Evolutionary conservation across 345 rosid genomes (phyloP).

Genomic region (Linum trigynum): DNA sequence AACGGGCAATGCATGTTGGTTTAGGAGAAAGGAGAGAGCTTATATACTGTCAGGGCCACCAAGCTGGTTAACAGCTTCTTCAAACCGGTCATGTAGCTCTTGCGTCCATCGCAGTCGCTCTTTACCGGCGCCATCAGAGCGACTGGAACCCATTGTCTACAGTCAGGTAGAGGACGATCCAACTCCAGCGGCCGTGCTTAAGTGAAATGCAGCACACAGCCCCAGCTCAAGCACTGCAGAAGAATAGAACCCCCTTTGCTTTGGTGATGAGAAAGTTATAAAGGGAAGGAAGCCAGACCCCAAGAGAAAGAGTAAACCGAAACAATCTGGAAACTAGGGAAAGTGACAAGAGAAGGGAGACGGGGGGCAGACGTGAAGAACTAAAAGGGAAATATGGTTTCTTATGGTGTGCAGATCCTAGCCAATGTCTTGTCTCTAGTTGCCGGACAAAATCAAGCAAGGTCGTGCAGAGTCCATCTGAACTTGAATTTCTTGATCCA

Average conservation of each 20-base stretch:
- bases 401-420: constrained; percentile 11
- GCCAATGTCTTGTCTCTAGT: constrained; percentile 8
- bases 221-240: neutral
- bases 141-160: constrained; percentile 22
- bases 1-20: neutral
- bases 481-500: constrained; percentile 11
- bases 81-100: constrained; percentile 42
- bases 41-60: constrained; percentile 45
- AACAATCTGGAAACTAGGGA: neutral
- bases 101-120: constrained; percentile 44
- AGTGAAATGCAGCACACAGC: neutral
- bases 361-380: constrained; percentile 3
- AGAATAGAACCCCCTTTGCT: constrained; percentile 8
- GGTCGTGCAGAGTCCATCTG: constrained; percentile 6
- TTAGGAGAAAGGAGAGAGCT: neutral
- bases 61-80: constrained; percentile 38
- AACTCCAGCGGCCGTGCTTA: neutral
- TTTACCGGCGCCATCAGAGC: constrained; percentile 28
- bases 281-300: neutral
- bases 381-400: constrained; percentile 13
- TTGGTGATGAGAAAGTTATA: neutral
- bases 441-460: constrained; percentile 9
- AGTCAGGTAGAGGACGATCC: neutral
- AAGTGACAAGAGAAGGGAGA: constrained; percentile 11
- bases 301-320: neutral